Evolutionary conservation across 257 asterid genomes (phyloP).

Genomic region (Nicotiana undulata): DNA sequence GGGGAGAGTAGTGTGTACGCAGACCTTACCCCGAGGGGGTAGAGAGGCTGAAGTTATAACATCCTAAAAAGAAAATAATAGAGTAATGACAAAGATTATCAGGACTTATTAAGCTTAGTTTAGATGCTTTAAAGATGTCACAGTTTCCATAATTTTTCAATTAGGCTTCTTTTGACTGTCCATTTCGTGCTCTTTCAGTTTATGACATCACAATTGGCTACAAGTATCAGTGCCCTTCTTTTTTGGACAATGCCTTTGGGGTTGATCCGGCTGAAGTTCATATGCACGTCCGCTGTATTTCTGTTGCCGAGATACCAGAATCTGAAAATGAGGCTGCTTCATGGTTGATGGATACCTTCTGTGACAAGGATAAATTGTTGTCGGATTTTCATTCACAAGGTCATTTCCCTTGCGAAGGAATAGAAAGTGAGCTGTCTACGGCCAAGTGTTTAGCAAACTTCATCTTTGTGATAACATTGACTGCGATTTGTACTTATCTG

Average conservation of each 20-base stretch:
- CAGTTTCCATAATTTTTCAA: not conserved
- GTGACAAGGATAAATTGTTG: constrained; percentile 56
- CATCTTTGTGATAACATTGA: constrained; percentile 41
- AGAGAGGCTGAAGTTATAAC: too few relatives aligned
- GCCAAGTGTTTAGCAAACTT: constrained; percentile 45
- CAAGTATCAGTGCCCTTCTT: constrained; percentile 57
- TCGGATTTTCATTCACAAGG: constrained; percentile 52
- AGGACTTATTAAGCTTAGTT: too few relatives aligned
- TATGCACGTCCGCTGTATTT: constrained; percentile 53
- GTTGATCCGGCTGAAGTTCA: constrained; percentile 89
- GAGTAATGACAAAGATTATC: not conserved
- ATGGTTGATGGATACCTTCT: constrained; percentile 71
- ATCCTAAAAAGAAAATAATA: not conserved
- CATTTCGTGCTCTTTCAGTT: constrained; percentile 33
- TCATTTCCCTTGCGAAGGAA: constrained; percentile 58
- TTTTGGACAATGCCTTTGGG: constrained; percentile 80
- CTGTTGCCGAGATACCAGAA: constrained; percentile 44
- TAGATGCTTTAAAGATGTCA: too few relatives aligned
- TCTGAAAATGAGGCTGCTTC: constrained; percentile 44
- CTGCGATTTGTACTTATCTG: constrained; percentile 46
- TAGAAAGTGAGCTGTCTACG: constrained; percentile 49
- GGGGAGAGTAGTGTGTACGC: too few relatives aligned
- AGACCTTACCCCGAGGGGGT: too few relatives aligned
- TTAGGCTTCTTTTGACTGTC: not conserved
- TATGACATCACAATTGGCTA: constrained; percentile 86